Conservation (phyloP, 2,329 filamentous ascomycete species). For the Aspergillus chevalieri region DNA sequence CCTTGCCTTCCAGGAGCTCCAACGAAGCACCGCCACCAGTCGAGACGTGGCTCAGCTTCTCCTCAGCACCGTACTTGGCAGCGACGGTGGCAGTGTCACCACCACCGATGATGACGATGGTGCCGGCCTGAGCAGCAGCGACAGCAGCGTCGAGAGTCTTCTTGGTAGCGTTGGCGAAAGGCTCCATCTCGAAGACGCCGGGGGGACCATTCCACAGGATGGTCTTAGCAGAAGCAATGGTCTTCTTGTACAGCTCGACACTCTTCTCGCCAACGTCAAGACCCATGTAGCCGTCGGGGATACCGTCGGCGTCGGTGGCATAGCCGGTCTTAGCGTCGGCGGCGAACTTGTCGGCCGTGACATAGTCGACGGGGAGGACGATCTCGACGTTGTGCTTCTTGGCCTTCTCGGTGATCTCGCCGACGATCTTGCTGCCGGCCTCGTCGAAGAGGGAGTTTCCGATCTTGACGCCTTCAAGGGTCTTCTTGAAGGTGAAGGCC, state of each 20-base stretch:
- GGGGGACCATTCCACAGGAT: constrained; percentile 99
- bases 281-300: constrained; percentile 97
- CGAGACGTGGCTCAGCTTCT: constrained; percentile 96
- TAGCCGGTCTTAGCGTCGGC: constrained; percentile 73
- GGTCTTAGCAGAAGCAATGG: constrained; percentile 83
- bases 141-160: constrained; percentile 84
- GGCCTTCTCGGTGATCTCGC: constrained; percentile 83
- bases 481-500: constrained; percentile 99
- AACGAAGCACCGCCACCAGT: constrained; percentile 93
- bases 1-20: constrained; percentile 97
- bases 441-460: constrained; percentile 90
- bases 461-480: constrained; percentile 82
- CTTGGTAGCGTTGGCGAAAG: constrained; percentile 90
- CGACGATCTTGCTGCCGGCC: constrained; percentile 85
- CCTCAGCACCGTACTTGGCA: constrained; percentile 92
- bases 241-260: constrained; percentile 77
- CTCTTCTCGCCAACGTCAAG: constrained; percentile 90
- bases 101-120: constrained; percentile 97
- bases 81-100: constrained; percentile 97
- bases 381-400: constrained; percentile 95
- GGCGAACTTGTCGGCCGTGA: constrained; percentile 92
- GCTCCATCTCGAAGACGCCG: constrained; percentile 95
- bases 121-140: constrained; percentile 69
- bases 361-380: constrained; percentile 88
- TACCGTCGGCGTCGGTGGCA: constrained; percentile 80